Evolutionary conservation across 1,284 basidiomycete species (phyloP), one percentile per base, ranked within the genome.

Genomic region (Coriolopsis trogii): DNA sequence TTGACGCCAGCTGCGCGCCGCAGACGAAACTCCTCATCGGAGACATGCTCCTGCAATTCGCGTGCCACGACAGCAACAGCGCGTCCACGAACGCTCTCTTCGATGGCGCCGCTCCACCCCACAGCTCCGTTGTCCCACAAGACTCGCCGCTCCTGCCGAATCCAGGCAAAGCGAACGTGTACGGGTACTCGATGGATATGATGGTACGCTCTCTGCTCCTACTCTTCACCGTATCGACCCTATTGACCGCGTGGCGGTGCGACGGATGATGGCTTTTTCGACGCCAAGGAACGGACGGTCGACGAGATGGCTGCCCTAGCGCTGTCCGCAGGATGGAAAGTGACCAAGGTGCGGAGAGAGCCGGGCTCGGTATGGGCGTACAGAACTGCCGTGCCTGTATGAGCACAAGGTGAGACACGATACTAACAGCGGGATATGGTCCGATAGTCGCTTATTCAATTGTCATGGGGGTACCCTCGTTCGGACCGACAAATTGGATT

Each of bases 121-220:
- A 18, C 2, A 43, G 23, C 7, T 26, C 51, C 9, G 33, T 48
- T 24, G 75, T 76, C 0, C 70, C 76, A 6, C 67, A 73, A n/a
- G 46, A 37, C 15, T 63, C 61, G 18, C 84, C 85, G 23, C 66
- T 87, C 18, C 71, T 87, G 26, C 72, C 84, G 23, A 87, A 87
- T 60, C 65, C 85, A 6, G 85, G 85, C 1, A 83, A 80, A 58
- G 84, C 83, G 21, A 85, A 76, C 58, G 75, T 82, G 4, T 81
- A 79, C 58, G 83, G 75, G 10, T 87, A 85, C 63, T 82, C 78
- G 73, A 81, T 85, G 78, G 86, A 87, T 60, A 67, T 87, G 60
- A 79, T 81, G 41, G 85, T 85, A 58, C 54, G 75, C 63, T 46
- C 30, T 18, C 38, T 20, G 15, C 41, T 7, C 20, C 7, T 13